Conservation (phyloP, 805 yeast genomes). For the Spathaspora girioi region DNA sequence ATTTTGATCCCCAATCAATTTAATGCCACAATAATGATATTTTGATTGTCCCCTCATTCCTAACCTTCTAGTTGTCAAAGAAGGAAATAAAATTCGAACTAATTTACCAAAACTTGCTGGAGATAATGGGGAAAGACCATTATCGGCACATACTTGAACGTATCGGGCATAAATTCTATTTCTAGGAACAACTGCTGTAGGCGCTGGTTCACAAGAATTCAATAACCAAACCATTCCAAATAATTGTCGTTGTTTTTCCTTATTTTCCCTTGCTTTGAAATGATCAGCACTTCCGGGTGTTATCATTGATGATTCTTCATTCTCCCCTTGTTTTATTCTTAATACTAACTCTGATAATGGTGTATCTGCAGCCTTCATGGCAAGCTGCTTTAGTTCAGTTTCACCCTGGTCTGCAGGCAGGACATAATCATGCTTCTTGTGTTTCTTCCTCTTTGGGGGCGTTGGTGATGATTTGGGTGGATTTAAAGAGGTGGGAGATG, state of each 20-base stretch:
- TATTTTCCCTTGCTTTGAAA: conserved; percentile 13
- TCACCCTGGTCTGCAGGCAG: conserved; percentile 34
- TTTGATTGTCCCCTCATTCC: conserved; percentile 82
- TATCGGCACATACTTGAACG: conserved; percentile 35
- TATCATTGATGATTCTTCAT: conserved; percentile 12
- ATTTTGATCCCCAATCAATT: conserved; percentile 34
- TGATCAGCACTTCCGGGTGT: conserved; percentile 4
- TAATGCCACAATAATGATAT: conserved; percentile 82
- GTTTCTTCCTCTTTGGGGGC: conserved; percentile 15
- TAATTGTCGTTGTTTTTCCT: conserved; percentile 66
- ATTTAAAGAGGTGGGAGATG: not conserved
- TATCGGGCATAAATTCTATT: conserved; percentile 41
- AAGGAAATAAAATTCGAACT: conserved; percentile 62
- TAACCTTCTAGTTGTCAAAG: conserved; percentile 67
- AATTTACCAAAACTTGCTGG: conserved; percentile 80
- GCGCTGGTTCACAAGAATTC: conserved; percentile 55
- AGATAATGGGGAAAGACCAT: conserved; percentile 53
- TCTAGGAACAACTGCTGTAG: conserved; percentile 41
- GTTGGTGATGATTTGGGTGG: not conserved
- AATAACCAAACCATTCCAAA: conserved; percentile 82
- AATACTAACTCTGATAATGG: conserved; percentile 44
- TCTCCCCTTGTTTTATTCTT: conserved; percentile 43
- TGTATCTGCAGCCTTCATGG: conserved; percentile 25
- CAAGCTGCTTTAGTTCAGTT: conserved; percentile 33
- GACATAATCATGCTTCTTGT: conserved; percentile 27